Percentiles rank a stretch among this genome's conserved stretches.
Conservation (phyloP, 2,329 filamentous ascomycete species). For the Xylariales sp. region DNA sequence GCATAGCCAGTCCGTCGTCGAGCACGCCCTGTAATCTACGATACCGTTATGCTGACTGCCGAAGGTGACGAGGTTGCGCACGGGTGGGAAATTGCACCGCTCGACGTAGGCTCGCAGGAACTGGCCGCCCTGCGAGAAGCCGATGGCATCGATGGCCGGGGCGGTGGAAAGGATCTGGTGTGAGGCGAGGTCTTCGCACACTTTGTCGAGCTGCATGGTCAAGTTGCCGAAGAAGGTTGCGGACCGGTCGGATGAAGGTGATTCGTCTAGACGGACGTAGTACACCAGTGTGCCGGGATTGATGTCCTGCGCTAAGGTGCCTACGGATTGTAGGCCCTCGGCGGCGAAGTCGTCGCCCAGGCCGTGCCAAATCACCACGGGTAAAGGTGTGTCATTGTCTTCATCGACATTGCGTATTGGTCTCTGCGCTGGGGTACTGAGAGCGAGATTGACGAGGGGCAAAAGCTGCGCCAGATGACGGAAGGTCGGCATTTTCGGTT, state of each 20-base stretch:
- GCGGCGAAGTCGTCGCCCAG: constrained; percentile 69
- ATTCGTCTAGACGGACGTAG: constrained; percentile 66
- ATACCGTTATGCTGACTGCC: constrained; percentile 94
- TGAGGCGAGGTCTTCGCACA: constrained; percentile 71
- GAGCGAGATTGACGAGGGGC: too few relatives aligned
- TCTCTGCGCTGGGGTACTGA: too few relatives aligned
- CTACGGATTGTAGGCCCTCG: constrained; percentile 69
- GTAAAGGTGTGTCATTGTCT: constrained; percentile 64
- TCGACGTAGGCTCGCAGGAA: constrained; percentile 91
- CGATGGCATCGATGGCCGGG: constrained; percentile 81
- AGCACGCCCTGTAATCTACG: constrained; percentile 72
- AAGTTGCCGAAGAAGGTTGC: constrained; percentile 91
- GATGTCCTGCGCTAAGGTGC: constrained; percentile 62
- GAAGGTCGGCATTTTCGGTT: too few relatives aligned
- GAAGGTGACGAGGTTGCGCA: constrained; percentile 80
- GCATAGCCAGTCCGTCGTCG: constrained; percentile 70
- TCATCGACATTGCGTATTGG: too few relatives aligned
- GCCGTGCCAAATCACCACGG: constrained; percentile 92
- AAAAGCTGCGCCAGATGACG: too few relatives aligned
- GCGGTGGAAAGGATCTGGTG: constrained; percentile 79
- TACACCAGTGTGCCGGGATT: constrained; percentile 85
- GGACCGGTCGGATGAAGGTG: constrained; percentile 64
- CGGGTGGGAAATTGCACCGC: constrained; percentile 72
- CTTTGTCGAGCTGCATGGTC: constrained; percentile 67
- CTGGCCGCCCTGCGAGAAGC: constrained; percentile 93